Conservation (phyloP, 371 early-diverging fungal genomes). For the Amoeboaphelidium occidentale region DNA sequence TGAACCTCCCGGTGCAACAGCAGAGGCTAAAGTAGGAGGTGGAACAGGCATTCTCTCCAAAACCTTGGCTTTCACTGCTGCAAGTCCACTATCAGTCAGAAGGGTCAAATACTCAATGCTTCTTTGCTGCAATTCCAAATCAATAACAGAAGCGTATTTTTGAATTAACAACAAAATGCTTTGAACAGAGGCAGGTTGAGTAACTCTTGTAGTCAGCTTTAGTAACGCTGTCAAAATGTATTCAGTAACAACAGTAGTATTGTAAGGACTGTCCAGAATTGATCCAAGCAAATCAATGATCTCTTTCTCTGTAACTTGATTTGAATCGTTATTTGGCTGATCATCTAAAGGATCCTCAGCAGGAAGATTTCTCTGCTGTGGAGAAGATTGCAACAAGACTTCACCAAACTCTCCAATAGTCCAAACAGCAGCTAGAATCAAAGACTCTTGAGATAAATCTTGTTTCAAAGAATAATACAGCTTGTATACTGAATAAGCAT, state of each 20-base stretch:
- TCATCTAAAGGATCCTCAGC: not conserved
- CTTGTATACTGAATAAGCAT: constrained; percentile 62
- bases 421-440: constrained; percentile 81
- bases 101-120: constrained; percentile 49
- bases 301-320: constrained; percentile 23
- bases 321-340: constrained; percentile 4
- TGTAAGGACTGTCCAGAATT: constrained; percentile 49
- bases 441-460: constrained; percentile 62
- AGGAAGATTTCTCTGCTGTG: not conserved
- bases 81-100: not conserved
- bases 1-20: not conserved
- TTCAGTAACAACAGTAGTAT: constrained; percentile 45
- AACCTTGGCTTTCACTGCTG: not conserved
- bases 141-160: constrained; percentile 35
- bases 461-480: constrained; percentile 50
- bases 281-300: constrained; percentile 42
- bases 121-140: constrained; percentile 79
- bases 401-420: constrained; percentile 90
- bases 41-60: not conserved
- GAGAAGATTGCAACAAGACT: constrained; percentile 23
- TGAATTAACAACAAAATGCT: constrained; percentile 16
- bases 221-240: constrained; percentile 61
- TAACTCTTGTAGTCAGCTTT: constrained; percentile 63
- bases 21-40: not conserved
- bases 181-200: not conserved